These are phyloP conservation scores for Pseudonitzschia multiseries DNA, from an alignment of 108 stramenopile genomes.

Conservation along the genomic window DNA sequence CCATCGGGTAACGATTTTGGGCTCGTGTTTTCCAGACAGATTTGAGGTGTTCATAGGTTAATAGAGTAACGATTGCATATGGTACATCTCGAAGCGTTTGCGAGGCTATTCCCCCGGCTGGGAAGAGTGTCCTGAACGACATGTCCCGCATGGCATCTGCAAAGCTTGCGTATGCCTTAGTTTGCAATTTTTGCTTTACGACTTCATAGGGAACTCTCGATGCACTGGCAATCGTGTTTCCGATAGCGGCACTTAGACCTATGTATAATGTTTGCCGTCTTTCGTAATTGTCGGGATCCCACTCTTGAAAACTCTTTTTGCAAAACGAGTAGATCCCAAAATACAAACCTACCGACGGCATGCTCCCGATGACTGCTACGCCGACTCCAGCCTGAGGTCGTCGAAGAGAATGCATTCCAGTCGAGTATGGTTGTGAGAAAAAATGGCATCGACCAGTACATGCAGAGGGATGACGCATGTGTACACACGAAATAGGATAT, in stretches of 20 bases:
- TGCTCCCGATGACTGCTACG: slow-evolving; percentile 78
- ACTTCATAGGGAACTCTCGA: slow-evolving; percentile 97
- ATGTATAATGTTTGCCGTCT: slow-evolving; percentile 47
- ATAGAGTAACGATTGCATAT: slow-evolving; percentile 91
- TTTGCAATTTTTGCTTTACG: slow-evolving; percentile 93
- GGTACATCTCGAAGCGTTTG: slow-evolving; percentile 96
- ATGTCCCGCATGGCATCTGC: slow-evolving; percentile 59
- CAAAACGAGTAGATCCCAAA: slow-evolving; percentile 89
- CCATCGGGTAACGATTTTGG: slow-evolving; percentile 13
- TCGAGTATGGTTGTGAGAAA: neutral
- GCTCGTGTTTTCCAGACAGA: slow-evolving; percentile 33
- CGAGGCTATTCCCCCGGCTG: slow-evolving; percentile 78
- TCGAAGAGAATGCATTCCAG: neutral
- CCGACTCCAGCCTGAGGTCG: slow-evolving; percentile 62
- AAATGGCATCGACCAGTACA: too few relatives aligned
- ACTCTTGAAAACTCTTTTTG: slow-evolving; percentile 57
- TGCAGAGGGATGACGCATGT: too few relatives aligned
- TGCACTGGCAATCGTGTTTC: slow-evolving; percentile 87
- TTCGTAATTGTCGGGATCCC: slow-evolving; percentile 33
- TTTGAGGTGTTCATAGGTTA: slow-evolving; percentile 87
- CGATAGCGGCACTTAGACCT: slow-evolving; percentile 82
- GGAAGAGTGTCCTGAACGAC: slow-evolving; percentile 77
- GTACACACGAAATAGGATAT: too few relatives aligned
- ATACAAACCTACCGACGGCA: slow-evolving; percentile 87
- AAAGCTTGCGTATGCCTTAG: slow-evolving; percentile 74